phyloP scores from a whole-genome alignment of 2,329 filamentous ascomycete genomes.

The Botrytis aclada region DNA sequence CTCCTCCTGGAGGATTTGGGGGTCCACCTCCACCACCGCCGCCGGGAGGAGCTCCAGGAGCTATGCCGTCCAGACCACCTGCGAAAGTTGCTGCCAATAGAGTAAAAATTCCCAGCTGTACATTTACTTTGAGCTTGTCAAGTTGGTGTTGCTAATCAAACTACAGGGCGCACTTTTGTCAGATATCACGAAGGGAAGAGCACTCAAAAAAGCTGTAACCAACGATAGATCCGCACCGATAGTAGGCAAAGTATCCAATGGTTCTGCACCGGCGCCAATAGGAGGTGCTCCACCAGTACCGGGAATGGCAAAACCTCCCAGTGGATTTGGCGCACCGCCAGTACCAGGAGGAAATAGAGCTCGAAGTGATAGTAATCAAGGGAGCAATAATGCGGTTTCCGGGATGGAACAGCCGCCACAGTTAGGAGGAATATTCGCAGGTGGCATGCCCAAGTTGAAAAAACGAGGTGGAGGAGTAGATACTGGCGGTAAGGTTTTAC shows the following conservation, averaged over 20 bases:
- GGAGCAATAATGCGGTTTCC: constrained; percentile 42
- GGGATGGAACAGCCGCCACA: constrained; percentile 67
- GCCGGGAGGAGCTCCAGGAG: constrained; percentile 53
- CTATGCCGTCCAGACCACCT: constrained; percentile 55
- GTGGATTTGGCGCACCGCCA: constrained; percentile 65
- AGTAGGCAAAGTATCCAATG: constrained; percentile 55
- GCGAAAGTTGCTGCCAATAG: constrained; percentile 53
- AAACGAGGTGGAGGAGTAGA: constrained; percentile 79
- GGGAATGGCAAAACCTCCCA: constrained; percentile 55
- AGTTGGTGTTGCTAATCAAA: constrained; percentile 30
- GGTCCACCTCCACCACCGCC: constrained; percentile 42
- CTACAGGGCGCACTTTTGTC: constrained; percentile 76
- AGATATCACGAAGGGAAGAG: constrained; percentile 80
- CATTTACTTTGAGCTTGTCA: constrained; percentile 28
- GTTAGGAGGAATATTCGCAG: constrained; percentile 82
- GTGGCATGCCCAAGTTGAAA: constrained; percentile 91
- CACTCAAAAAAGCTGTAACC: constrained; percentile 80
- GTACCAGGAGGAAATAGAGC: constrained; percentile 63
- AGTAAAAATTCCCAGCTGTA: constrained; percentile 49
- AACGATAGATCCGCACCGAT: constrained; percentile 88
- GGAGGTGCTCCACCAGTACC: constrained; percentile 82
- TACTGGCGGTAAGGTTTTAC: constrained; percentile 56
- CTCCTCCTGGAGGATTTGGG: constrained; percentile 45
- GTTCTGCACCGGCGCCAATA: constrained; percentile 58
- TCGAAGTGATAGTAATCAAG: constrained; percentile 80